Conservation (phyloP, 352 stramenopile species). For the Phytophthora rubi region DNA sequence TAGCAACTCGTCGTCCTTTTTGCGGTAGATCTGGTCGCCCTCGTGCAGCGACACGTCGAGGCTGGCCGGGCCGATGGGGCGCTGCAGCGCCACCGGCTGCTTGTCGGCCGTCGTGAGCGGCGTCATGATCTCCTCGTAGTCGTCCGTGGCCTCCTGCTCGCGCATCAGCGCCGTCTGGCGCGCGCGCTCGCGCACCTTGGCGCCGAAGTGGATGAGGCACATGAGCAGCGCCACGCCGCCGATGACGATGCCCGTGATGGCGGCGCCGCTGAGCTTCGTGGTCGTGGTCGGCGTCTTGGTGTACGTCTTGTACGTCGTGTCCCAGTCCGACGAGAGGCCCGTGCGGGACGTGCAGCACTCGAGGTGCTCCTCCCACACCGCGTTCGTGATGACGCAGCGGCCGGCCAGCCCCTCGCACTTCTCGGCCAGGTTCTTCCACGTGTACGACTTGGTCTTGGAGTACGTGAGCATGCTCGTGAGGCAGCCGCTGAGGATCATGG, state of each 20-base stretch:
- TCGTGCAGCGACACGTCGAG: constrained; percentile 88
- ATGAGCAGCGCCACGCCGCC: constrained; percentile 83
- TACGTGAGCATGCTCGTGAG: constrained; percentile 73
- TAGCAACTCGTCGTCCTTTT: constrained; percentile 82
- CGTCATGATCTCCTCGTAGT: constrained; percentile 93
- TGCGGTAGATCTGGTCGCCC: constrained; percentile 89
- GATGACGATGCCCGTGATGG: constrained; percentile 84
- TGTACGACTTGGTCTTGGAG: constrained; percentile 84
- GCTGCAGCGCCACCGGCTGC: constrained; percentile 63
- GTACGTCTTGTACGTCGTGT: constrained; percentile 78
- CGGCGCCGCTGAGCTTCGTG: constrained; percentile 68
- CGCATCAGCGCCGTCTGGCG: constrained; percentile 87
- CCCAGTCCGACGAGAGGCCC: constrained; percentile 69
- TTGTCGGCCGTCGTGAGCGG: constrained; percentile 80
- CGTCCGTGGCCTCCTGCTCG: constrained; percentile 87
- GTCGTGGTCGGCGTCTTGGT: constrained; percentile 50
- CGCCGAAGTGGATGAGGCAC: constrained; percentile 82
- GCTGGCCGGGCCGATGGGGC: constrained; percentile 64
- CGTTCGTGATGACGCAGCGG: constrained; percentile 87
- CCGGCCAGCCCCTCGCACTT: constrained; percentile 83
- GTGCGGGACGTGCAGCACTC: constrained; percentile 75
- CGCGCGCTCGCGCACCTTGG: constrained; percentile 82
- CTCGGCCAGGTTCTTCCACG: constrained; percentile 80
- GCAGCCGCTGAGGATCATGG: constrained; percentile 86
- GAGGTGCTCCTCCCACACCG: constrained; percentile 83